Evolutionary conservation across 75 land plant species (phyloP).

Genomic region (Pinus tabuliformis): DNA sequence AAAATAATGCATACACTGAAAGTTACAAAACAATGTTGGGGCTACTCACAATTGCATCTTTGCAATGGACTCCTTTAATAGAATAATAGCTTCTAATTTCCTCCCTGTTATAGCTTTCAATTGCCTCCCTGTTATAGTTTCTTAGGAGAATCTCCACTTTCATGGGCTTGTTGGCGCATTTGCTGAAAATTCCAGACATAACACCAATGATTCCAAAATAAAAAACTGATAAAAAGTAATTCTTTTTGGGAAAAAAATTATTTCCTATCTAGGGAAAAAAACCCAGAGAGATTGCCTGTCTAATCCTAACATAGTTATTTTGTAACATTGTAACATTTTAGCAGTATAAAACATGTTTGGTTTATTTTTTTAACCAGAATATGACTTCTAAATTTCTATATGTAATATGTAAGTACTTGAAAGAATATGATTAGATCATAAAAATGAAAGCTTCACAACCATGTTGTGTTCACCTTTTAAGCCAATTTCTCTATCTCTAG

Average conservation of each 20-base stretch:
- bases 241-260: too few relatives aligned
- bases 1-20: background rate
- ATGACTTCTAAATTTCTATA: too few relatives aligned
- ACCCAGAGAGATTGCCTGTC: slow-evolving; percentile 50
- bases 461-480: too few relatives aligned
- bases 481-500: too few relatives aligned
- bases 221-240: too few relatives aligned
- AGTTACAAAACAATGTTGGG: background rate
- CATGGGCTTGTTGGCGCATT: slow-evolving; percentile 13
- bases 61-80: slow-evolving; percentile 89
- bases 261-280: too few relatives aligned
- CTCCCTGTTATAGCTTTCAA: slow-evolving; percentile 74
- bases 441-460: too few relatives aligned
- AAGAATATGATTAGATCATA: too few relatives aligned
- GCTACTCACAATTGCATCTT: slow-evolving; percentile 93
- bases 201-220: too few relatives aligned
- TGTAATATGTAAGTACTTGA: too few relatives aligned
- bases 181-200: too few relatives aligned
- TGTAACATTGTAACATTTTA: slow-evolving; percentile 32
- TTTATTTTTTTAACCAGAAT: too few relatives aligned
- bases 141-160: slow-evolving; percentile 71
- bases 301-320: slow-evolving; percentile 82
- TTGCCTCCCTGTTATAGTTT: slow-evolving; percentile 21
- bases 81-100: slow-evolving; percentile 92
- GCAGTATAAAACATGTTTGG: slow-evolving; percentile 22